These are phyloP conservation scores for Exophiala oligosperma DNA, from an alignment of 2,329 filamentous ascomycete species.

Conservation along the genomic window DNA sequence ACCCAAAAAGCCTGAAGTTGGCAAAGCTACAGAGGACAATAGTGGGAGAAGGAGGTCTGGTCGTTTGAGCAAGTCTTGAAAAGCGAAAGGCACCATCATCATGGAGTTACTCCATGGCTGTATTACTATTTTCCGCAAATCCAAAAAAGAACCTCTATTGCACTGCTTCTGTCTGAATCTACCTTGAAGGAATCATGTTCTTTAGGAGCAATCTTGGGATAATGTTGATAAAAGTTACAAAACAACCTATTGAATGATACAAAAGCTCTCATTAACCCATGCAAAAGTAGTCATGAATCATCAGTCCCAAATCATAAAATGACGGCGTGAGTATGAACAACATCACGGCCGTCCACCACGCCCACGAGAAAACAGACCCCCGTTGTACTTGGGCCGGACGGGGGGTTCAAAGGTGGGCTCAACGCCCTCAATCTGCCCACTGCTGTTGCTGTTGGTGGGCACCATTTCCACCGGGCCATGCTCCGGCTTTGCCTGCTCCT, in stretches of 20 bases:
- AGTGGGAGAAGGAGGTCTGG: conserved; percentile 19
- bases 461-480: neutral
- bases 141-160: neutral
- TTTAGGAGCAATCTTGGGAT: too few species aligned
- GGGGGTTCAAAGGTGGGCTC: neutral
- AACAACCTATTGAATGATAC: too few species aligned
- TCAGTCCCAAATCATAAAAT: too few species aligned
- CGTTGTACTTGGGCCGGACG: neutral
- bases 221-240: too few species aligned
- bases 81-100: neutral
- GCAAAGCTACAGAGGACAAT: conserved; percentile 65
- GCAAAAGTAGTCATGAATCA: too few species aligned
- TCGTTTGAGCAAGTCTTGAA: conserved; percentile 12
- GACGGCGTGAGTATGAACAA: too few species aligned
- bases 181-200: too few species aligned
- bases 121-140: neutral
- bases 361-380: neutral
- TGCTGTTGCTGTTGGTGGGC: neutral
- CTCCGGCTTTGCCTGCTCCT: neutral
- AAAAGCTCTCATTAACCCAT: too few species aligned
- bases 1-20: conserved; percentile 43
- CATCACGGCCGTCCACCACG: neutral
- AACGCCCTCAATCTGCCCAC: neutral
- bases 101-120: conserved; percentile 1
- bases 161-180: too few species aligned